Base-by-base conservation (phyloP, 495 filamentous ascomycete genomes). In the Jackrogersella multiformis region DNA sequence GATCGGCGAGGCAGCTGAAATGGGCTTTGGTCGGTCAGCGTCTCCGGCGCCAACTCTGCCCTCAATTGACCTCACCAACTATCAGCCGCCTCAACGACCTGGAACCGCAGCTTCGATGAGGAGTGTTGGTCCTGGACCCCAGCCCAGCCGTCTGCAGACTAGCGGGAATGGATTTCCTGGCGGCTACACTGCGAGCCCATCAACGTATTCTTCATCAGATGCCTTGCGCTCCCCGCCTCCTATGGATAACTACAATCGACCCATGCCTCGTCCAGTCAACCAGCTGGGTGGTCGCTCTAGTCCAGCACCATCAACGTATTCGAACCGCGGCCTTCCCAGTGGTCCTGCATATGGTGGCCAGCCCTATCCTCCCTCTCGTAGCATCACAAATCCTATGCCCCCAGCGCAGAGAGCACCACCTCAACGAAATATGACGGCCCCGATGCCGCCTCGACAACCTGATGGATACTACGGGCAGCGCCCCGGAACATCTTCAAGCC, bases 1-100 rank as follows among this genome's bases (percentile, higher is more conserved):
- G 12, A 77, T 91, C 42, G 74, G 74, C 18, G 78, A 80, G 44
- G 86, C 89, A 12, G 86, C 84, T 3, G 79, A 79, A 5, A 88
- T 89, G 76, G 89, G 86, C 39, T 86, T 84, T 57, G 81, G 76
- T 30, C 78, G 83, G 51, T 73, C 84, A 4, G 80, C 61, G 10
- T 83, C 79, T 12, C 79, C 81, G 0, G 74, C 71, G 0, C 81
- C 81, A 15, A 75, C 79, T 20, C 34, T 84, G 18, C 80, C 81
- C 24, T 64, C 69, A 0, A 42, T 81, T 24, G 73, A 80, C 15
- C 62, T 74, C 6, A 71, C 56, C 55, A 69, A 64, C 54, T 80
- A 73, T 34, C 66, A 70, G 54, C 78, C 77, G n/a, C 77, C 68
- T 32, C 44, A 64, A 3, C 73, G 75, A 34, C 61, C 70, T 5